Percentiles rank a stretch among this genome's conserved stretches.
Conservation (phyloP, 257 asterid genomes). For the Plectranthus barbatus region DNA sequence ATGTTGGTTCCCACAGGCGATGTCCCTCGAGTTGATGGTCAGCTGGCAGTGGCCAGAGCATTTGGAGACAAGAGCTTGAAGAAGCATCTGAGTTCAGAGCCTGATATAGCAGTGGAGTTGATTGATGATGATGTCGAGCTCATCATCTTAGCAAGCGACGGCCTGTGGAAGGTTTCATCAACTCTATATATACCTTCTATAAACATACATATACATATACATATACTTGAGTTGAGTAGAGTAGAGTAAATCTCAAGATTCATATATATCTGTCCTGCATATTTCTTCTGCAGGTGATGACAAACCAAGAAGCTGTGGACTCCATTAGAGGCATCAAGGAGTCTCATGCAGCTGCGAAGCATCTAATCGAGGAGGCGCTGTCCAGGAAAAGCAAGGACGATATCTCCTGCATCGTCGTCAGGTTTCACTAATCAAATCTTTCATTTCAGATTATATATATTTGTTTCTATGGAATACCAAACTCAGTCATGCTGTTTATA, state of each 20-base stretch:
- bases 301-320: constrained; percentile 87
- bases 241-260: background rate
- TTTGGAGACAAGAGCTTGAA: constrained; percentile 93
- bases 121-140: constrained; percentile 69
- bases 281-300: constrained; percentile 60
- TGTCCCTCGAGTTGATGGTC: constrained; percentile 95
- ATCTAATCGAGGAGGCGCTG: constrained; percentile 48
- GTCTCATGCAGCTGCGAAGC: constrained; percentile 71
- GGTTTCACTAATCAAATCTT: constrained; percentile 32
- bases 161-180: constrained; percentile 68
- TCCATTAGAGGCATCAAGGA: constrained; percentile 52
- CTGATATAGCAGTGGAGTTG: constrained; percentile 41
- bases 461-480: background rate
- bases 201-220: background rate
- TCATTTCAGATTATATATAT: background rate
- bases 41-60: constrained; percentile 90
- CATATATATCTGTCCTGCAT: background rate
- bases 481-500: background rate
- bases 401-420: constrained; percentile 86
- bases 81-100: constrained; percentile 81
- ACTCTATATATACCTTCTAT: background rate
- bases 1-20: constrained; percentile 51
- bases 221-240: background rate
- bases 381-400: constrained; percentile 77
- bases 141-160: constrained; percentile 82